Percentiles rank a stretch among this genome's conserved stretches.
phyloP scores from a whole-genome alignment of 2,329 filamentous ascomycete species.

The Aureobasidium sp. region DNA sequence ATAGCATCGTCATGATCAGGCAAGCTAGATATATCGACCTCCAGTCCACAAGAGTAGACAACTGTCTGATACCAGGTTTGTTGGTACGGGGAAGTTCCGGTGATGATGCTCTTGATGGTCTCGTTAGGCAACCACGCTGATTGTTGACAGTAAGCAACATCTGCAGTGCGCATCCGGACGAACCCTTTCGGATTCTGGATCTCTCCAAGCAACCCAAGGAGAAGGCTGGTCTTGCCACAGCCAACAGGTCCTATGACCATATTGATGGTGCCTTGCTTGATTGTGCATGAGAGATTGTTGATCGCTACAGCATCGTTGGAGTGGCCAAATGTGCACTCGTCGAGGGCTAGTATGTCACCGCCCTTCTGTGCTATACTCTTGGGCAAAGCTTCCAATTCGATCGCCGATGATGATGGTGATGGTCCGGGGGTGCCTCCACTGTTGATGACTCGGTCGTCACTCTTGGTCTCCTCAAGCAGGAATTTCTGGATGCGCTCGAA shows the following conservation, averaged over 20 bases:
- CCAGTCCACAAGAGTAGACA: conserved; percentile 75
- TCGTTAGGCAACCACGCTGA: conserved; percentile 81
- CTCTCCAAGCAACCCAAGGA: conserved; percentile 3
- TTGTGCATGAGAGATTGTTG: not conserved
- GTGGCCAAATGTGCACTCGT: conserved; percentile 5
- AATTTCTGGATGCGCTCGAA: conserved; percentile 7
- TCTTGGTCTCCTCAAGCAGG: not conserved
- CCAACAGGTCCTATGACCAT: conserved; percentile 7
- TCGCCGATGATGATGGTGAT: not conserved
- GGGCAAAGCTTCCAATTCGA: not conserved
- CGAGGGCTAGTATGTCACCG: not conserved
- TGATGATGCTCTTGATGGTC: conserved; percentile 79
- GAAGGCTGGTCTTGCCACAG: not conserved
- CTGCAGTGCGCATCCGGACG: not conserved
- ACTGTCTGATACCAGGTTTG: conserved; percentile 74
- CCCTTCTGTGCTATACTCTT: not conserved
- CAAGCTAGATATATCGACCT: conserved; percentile 82
- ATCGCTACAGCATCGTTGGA: not conserved
- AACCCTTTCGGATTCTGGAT: not conserved
- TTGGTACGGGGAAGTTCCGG: conserved; percentile 75
- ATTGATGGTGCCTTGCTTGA: not conserved
- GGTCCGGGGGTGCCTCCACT: not conserved
- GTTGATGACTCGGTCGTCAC: not conserved
- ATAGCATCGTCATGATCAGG: conserved; percentile 76
- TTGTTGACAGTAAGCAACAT: conserved; percentile 26